Base-by-base conservation (phyloP, 176 grass and related monocot genomes). In the Metroxylon sagu region DNA sequence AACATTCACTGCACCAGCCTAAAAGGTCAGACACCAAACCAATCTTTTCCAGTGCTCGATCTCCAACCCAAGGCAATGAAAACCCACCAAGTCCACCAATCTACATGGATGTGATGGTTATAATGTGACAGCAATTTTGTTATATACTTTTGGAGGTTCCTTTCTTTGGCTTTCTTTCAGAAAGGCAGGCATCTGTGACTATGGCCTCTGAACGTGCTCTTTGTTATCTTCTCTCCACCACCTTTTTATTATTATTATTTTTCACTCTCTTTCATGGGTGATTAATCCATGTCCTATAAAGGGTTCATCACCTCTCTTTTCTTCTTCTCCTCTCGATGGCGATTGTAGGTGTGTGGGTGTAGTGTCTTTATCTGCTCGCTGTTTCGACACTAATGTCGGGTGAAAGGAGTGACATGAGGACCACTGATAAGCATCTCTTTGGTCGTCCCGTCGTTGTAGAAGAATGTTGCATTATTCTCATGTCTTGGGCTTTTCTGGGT, bases 331-430 rank as follows among this genome's bases (percentile, higher is more conserved):
- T 48, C 56, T 48, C 50, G 66, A 49, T 49, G 5, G 61, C 8
- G 1, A 62, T 71, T 30, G 61, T 50, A 28, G 50, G 39, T 28
- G 54, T 6, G 35, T 2, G 43, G 63, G 14, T 64, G 61, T 18
- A 12, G 39, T 25, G 61, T 64, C 43, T 18, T 50, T 50, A 64
- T 64, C 43, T 26, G 43, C 15, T 16, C 14, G 25, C 43, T 64
- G 61, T 25, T 16, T 26, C 14, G 21, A 64, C 61, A 26, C n/a
- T 49, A 65, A 53, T 65, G 53, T 78, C 25, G 48, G 56, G 63
- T 18, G 21, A 61, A 76, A 71, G 21, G 52, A 74, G 66, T 60
- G 74, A 84, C 74, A 76, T 49, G 5, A 53, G 80, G 89, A 79
- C 71, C 78, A 80, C 64, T 29, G 72, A 76, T 25, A 62, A 59